Evolutionary conservation across 129 eudicot genomes (phyloP).

Genomic region (Chrysanthemum lavandulifolium): DNA sequence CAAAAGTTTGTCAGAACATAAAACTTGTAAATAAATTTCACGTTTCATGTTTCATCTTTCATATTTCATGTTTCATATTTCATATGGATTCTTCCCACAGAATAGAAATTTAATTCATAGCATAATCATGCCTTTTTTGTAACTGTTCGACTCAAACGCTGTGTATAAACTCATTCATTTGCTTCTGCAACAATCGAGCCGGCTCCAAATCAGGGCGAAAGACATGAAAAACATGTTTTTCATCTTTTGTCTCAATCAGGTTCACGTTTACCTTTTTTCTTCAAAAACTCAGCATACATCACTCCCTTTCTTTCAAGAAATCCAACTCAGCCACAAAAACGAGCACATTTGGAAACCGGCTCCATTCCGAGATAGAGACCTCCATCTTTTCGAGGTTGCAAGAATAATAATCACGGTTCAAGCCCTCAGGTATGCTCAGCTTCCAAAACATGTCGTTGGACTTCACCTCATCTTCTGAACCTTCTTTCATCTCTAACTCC

Average conservation of each 20-base stretch:
- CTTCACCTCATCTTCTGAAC: slow-evolving; percentile 37
- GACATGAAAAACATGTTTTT: slow-evolving; percentile 65
- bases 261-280: slow-evolving; percentile 59
- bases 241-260: slow-evolving; percentile 58
- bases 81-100: slow-evolving; percentile 7
- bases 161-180: slow-evolving; percentile 57
- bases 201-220: slow-evolving; percentile 61
- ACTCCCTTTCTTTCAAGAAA: slow-evolving; percentile 88
- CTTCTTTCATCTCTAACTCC: slow-evolving; percentile 39
- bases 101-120: neutral
- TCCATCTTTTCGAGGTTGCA: slow-evolving; percentile 51
- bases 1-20: slow-evolving; percentile 8
- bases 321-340: slow-evolving; percentile 72
- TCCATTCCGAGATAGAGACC: slow-evolving; percentile 47
- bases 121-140: neutral
- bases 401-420: slow-evolving; percentile 60
- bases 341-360: slow-evolving; percentile 56
- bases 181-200: slow-evolving; percentile 50
- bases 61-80: neutral
- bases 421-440: slow-evolving; percentile 65
- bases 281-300: slow-evolving; percentile 58
- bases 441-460: slow-evolving; percentile 86
- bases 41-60: neutral
- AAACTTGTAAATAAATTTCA: slow-evolving; percentile 22
- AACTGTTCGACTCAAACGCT: slow-evolving; percentile 32